Evolutionary conservation across 805 yeast genomes (phyloP).

Genomic region (Clavispora fructus): DNA sequence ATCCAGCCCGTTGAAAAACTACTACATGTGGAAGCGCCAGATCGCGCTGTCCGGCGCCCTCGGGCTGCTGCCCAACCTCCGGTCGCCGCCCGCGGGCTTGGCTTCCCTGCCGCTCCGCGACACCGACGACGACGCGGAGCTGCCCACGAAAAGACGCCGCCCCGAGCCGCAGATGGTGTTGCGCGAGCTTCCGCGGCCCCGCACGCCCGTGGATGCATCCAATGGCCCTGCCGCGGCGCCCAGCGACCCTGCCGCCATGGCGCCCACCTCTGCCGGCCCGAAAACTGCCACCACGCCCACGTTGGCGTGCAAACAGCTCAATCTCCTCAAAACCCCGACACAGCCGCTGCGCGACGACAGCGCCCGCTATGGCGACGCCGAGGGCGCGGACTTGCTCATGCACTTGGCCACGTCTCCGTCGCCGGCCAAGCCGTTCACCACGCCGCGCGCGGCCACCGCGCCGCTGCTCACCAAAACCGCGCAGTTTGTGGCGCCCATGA

Average conservation of each 20-base stretch:
- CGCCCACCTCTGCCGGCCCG: not conserved
- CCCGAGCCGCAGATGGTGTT: constrained; percentile 24
- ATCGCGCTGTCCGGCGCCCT: constrained; percentile 16
- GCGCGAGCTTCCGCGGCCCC: constrained; percentile 13
- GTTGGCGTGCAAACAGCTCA: constrained; percentile 19
- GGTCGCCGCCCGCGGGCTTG: not conserved
- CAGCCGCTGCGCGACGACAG: constrained; percentile 21
- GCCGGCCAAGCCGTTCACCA: constrained; percentile 42
- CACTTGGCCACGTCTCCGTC: constrained; percentile 82
- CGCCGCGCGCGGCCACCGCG: constrained; percentile 22
- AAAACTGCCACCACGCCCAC: constrained; percentile 26
- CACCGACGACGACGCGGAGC: not conserved
- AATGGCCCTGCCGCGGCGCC: not conserved
- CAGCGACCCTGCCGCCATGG: not conserved
- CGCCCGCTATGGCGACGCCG: constrained; percentile 34
- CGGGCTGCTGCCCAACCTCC: constrained; percentile 20
- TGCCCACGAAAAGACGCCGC: constrained; percentile 2
- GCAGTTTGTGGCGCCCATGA: constrained; percentile 35
- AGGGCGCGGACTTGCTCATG: constrained; percentile 79
- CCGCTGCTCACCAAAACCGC: constrained; percentile 6
- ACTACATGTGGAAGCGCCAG: constrained; percentile 22
- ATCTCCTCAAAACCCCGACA: constrained; percentile 33
- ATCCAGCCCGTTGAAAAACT: constrained; percentile 28
- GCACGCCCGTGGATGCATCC: constrained; percentile 16
- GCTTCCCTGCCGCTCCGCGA: constrained; percentile 28